Percentiles rank a stretch among this genome's conserved stretches.
These are phyloP conservation scores for Mucor mucedo DNA, from an alignment of 371 early-diverging fungal species.

Conservation along the genomic window DNA sequence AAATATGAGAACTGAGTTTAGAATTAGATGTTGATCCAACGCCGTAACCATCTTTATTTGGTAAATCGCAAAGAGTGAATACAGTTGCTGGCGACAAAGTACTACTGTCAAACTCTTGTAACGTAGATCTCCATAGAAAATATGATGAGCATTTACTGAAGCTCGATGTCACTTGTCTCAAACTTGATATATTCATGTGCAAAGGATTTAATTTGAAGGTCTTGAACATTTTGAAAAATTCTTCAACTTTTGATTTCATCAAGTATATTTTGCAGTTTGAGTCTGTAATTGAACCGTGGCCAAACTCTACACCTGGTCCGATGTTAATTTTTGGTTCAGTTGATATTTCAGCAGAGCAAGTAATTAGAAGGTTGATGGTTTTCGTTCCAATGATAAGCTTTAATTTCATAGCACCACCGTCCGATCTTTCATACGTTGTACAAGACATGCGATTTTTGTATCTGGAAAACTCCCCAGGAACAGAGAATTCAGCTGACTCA, in stretches of 20 bases:
- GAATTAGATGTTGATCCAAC: conserved; percentile 10
- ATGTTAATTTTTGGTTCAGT: conserved; percentile 25
- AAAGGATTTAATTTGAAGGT: conserved; percentile 27
- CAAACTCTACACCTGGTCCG: conserved; percentile 25
- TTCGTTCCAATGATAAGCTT: conserved; percentile 25
- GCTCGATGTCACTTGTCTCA: conserved; percentile 23
- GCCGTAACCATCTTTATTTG: conserved; percentile 19
- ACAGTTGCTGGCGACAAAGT: conserved; percentile 19
- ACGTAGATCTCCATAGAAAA: conserved; percentile 26
- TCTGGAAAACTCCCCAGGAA: conserved; percentile 15
- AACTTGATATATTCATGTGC: conserved; percentile 23
- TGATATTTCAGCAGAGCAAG: conserved; percentile 26
- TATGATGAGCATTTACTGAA: conserved; percentile 24
- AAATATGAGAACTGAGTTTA: conserved; percentile 16
- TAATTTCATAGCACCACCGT: conserved; percentile 17
- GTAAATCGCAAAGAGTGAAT: conserved; percentile 19
- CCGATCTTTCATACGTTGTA: conserved; percentile 25
- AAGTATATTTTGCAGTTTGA: conserved; percentile 25
- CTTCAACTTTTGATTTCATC: conserved; percentile 25
- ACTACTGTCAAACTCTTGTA: conserved; percentile 23
- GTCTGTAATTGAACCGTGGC: conserved; percentile 21
- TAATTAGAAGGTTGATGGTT: conserved; percentile 23
- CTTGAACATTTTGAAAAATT: conserved; percentile 22
- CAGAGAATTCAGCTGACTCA: conserved; percentile 23
- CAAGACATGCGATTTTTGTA: conserved; percentile 22